These are phyloP conservation scores for Wickerhamomyces ciferrii DNA, from an alignment of 805 yeast species.

Conservation along the genomic window DNA sequence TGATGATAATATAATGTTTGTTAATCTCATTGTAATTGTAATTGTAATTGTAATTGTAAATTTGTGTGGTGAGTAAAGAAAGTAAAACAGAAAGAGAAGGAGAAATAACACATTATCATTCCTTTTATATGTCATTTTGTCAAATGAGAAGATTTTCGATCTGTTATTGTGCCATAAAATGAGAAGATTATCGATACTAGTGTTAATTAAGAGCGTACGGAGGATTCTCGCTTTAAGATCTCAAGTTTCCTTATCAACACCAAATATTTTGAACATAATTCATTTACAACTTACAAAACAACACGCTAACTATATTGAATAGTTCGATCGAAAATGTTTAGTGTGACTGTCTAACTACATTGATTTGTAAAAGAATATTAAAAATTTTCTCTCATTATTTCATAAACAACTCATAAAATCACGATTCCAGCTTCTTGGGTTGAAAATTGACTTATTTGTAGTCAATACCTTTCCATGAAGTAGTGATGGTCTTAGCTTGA, in stretches of 20 bases:
- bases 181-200: not conserved
- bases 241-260: no score
- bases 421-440: not conserved
- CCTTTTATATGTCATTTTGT: not conserved
- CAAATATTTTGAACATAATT: no score
- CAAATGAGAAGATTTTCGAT: not conserved
- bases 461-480: slow-evolving; percentile 48
- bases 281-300: no score
- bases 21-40: not conserved
- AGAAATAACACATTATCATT: no score
- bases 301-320: no score
- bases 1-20: not conserved
- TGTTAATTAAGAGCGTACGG: no score
- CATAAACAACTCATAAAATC: not conserved
- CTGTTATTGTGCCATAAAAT: no score
- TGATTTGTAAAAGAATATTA: not conserved
- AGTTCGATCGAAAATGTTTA: no score
- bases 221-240: no score
- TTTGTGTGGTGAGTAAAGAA: not conserved
- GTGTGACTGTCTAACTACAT: no score
- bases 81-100: no score
- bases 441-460: slow-evolving; percentile 3
- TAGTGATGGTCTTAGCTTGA: slow-evolving; percentile 70
- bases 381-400: not conserved
- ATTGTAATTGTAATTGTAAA: not conserved